Evolutionary conservation across 495 filamentous ascomycete genomes (phyloP).

Genomic region (Penicillium coprophilum): DNA sequence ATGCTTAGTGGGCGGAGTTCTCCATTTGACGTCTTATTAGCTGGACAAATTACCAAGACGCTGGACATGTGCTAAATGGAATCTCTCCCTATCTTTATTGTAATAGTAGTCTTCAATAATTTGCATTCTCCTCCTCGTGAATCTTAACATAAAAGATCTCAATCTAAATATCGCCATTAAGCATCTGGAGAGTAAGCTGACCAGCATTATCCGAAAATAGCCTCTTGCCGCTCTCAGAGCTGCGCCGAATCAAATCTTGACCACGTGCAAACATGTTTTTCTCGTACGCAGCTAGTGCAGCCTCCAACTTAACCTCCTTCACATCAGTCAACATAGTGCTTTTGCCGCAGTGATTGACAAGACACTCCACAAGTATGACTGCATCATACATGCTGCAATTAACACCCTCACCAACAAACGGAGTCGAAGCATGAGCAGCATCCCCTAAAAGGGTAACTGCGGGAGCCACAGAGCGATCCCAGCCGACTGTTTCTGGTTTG

Average conservation of each 20-base stretch:
- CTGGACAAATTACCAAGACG: too few relatives aligned
- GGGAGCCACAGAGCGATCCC: background rate
- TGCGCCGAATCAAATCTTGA: conserved; percentile 8
- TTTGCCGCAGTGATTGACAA: conserved; percentile 19
- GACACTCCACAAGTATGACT: conserved; percentile 43
- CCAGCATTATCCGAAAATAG: background rate
- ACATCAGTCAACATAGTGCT: background rate
- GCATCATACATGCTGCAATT: conserved; percentile 57
- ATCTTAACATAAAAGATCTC: too few relatives aligned
- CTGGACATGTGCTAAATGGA: too few relatives aligned
- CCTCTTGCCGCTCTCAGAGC: background rate
- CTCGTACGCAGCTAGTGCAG: conserved; percentile 11
- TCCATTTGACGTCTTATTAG: too few relatives aligned
- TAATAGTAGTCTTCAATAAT: too few relatives aligned
- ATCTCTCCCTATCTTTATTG: too few relatives aligned
- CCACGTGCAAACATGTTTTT: conserved; percentile 11
- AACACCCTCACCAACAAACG: conserved; percentile 59
- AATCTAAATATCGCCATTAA: background rate
- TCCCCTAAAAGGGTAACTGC: conserved; percentile 56
- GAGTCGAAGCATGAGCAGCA: conserved; percentile 59
- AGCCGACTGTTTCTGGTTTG: conserved; percentile 7
- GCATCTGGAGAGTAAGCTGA: background rate
- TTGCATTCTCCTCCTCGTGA: too few relatives aligned
- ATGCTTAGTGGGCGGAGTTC: too few relatives aligned
- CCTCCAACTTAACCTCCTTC: background rate